Conservation (phyloP, 2,329 filamentous ascomycete species). For the Aspergillus fischeri region DNA sequence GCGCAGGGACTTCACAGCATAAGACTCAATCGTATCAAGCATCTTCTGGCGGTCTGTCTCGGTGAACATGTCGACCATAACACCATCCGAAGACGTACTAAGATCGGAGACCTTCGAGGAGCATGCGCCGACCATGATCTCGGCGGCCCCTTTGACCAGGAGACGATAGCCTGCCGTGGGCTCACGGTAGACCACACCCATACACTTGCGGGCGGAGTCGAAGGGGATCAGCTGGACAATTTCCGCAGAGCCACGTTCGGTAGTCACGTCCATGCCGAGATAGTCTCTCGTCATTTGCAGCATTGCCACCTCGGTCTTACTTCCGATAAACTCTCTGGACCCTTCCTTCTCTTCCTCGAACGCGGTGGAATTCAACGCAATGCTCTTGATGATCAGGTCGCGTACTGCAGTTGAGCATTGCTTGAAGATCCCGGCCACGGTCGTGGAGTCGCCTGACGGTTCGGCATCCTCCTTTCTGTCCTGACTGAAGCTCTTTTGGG, state of each 20-base stretch:
- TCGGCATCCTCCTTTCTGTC: constrained; percentile 18
- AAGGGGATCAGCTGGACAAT: constrained; percentile 69
- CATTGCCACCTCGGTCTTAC: constrained; percentile 72
- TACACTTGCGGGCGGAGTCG: constrained; percentile 69
- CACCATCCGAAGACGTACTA: constrained; percentile 19
- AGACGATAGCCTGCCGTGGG: constrained; percentile 39
- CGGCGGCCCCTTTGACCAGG: constrained; percentile 47
- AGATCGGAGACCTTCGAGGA: constrained; percentile 32
- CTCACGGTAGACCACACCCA: constrained; percentile 45
- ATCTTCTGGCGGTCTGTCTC: constrained; percentile 24
- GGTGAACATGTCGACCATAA: constrained; percentile 23
- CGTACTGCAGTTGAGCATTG: constrained; percentile 29
- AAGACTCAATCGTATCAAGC: constrained; percentile 37
- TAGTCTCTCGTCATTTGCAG: constrained; percentile 65
- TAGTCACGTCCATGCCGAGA: constrained; percentile 63
- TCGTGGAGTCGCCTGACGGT: constrained; percentile 9
- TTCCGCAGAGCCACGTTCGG: constrained; percentile 59
- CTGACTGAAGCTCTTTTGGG: constrained; percentile 53
- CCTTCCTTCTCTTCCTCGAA: constrained; percentile 72
- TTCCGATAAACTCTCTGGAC: constrained; percentile 64
- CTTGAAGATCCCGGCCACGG: constrained; percentile 26
- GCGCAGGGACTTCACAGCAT: constrained; percentile 58
- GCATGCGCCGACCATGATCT: constrained; percentile 40
- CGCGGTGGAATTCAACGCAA: constrained; percentile 60
- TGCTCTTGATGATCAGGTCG: constrained; percentile 38